Evolutionary conservation across 805 yeast genomes (phyloP).

Genomic region (Ogataea trehalophila): DNA sequence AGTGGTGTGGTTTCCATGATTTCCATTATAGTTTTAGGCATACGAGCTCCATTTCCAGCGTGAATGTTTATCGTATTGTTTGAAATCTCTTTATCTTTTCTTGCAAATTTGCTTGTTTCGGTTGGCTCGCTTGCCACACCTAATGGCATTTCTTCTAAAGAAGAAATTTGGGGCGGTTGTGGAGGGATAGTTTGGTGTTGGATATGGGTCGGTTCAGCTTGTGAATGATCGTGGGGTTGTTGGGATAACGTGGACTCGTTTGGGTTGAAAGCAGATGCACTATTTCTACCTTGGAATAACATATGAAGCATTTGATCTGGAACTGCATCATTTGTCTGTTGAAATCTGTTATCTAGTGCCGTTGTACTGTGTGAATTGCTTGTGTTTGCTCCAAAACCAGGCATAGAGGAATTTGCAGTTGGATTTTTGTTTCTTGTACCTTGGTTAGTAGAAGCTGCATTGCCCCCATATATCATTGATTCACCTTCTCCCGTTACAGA

Average conservation of each 20-base stretch:
- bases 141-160: constrained; percentile 8
- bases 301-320: constrained; percentile 47
- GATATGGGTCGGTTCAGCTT: constrained; percentile 1
- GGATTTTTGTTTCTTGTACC: no score
- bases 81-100: constrained; percentile 15
- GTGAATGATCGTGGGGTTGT: not conserved
- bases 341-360: not conserved
- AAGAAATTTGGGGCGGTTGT: constrained; percentile 22
- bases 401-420: no score
- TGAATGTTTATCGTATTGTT: constrained; percentile 29
- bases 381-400: no score
- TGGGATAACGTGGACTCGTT: not conserved
- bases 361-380: not conserved
- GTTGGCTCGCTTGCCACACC: not conserved
- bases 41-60: constrained; percentile 33
- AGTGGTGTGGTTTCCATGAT: constrained; percentile 39
- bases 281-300: constrained; percentile 44
- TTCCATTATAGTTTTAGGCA: constrained; percentile 54
- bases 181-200: constrained; percentile 24
- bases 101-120: not conserved
- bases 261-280: not conserved
- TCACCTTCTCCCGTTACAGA: not conserved
- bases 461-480: not conserved
- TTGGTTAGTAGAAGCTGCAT: not conserved
- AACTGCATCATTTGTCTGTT: constrained; percentile 19